Evolutionary conservation across 345 rosid genomes (phyloP).

Genomic region (Kandelia obovata): DNA sequence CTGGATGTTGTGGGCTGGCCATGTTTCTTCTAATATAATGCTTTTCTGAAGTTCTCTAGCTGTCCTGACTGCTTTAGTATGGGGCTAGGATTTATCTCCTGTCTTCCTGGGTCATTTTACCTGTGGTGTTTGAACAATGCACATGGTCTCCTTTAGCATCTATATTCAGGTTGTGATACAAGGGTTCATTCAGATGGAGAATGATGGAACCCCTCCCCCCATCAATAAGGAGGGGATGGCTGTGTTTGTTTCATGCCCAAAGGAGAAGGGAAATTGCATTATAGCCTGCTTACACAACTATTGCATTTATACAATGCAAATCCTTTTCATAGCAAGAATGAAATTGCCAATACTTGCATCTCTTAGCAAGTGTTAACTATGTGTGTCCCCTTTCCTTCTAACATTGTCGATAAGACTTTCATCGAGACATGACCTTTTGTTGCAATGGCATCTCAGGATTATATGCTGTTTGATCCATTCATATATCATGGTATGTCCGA

Average conservation of each 20-base stretch:
- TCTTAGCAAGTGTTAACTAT: background rate
- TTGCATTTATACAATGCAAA: too few species aligned
- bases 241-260: too few species aligned
- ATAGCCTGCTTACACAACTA: background rate
- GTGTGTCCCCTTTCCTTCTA: background rate
- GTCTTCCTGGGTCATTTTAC: background rate
- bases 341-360: slow-evolving; percentile 6
- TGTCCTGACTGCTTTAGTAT: too few species aligned
- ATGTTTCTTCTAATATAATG: too few species aligned
- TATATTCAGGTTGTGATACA: background rate
- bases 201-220: background rate
- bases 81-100: too few species aligned
- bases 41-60: too few species aligned
- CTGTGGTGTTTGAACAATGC: background rate
- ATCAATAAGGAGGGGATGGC: background rate
- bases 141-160: background rate
- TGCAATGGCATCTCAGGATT: slow-evolving; percentile 18
- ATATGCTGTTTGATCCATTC: slow-evolving; percentile 24
- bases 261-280: background rate
- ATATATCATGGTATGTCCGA: slow-evolving; percentile 22
- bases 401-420: background rate
- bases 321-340: background rate
- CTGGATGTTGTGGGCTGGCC: too few species aligned
- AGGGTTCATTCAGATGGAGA: background rate
- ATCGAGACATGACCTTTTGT: slow-evolving; percentile 9